Percentiles rank a stretch among this genome's conserved stretches.
Evolutionary conservation across 345 rosid genomes (phyloP).

Genomic region (Eutrema japonicum): DNA sequence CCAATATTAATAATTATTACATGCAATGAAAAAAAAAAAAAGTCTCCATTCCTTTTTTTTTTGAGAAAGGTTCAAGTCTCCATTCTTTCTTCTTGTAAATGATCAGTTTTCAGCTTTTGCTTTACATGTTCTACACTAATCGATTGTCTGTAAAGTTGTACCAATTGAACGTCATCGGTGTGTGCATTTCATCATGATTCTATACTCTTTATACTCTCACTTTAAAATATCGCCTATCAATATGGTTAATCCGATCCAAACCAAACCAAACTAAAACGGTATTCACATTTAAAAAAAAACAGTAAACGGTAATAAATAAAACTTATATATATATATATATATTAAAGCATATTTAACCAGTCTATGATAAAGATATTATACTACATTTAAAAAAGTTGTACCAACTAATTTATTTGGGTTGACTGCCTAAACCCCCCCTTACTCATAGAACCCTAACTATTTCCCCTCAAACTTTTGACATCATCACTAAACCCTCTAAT

Average conservation of each 20-base stretch:
- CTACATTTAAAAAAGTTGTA: too few relatives aligned
- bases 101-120: constrained; percentile 34
- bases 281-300: neutral
- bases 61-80: neutral
- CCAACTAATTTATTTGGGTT: too few relatives aligned
- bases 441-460: too few relatives aligned
- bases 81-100: constrained; percentile 11
- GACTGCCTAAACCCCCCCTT: too few relatives aligned
- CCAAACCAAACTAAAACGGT: neutral
- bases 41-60: constrained; percentile 4
- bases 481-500: too few relatives aligned
- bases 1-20: constrained; percentile 33
- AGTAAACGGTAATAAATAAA: too few relatives aligned
- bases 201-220: neutral
- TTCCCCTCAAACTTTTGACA: too few relatives aligned
- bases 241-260: neutral
- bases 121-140: constrained; percentile 35
- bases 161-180: constrained; percentile 25
- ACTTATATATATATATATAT: too few relatives aligned
- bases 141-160: constrained; percentile 38
- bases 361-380: too few relatives aligned
- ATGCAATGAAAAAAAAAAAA: neutral
- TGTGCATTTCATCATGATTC: constrained; percentile 39
- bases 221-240: neutral
- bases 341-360: too few relatives aligned